Percentiles rank a stretch among this genome's conserved stretches.
Evolutionary conservation across 495 filamentous ascomycete species (phyloP).

Genomic region (Aspergillus nidulans): DNA sequence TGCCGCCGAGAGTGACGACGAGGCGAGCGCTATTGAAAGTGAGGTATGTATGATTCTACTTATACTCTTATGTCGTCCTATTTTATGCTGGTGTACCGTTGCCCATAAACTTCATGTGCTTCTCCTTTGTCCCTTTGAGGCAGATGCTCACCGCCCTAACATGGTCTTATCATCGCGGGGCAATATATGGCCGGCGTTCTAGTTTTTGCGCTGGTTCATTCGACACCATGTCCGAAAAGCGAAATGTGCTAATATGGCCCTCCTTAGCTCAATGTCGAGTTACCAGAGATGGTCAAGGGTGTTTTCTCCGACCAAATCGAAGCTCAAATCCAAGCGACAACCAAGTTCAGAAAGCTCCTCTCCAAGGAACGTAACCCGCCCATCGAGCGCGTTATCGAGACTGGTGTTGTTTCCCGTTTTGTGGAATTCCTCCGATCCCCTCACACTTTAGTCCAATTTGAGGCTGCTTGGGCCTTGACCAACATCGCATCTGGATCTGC

Average conservation of each 20-base stretch:
- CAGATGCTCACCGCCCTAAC: slow-evolving; percentile 41
- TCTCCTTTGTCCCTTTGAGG: not conserved
- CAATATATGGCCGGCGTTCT: slow-evolving; percentile 12
- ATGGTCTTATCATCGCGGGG: not conserved
- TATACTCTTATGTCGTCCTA: slow-evolving; percentile 1
- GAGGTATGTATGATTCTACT: slow-evolving; percentile 68
- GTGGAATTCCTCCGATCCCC: slow-evolving; percentile 98
- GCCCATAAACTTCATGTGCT: not conserved
- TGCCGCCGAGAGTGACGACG: slow-evolving; percentile 95
- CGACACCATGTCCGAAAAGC: not conserved
- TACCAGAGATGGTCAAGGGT: slow-evolving; percentile 95
- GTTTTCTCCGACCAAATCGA: slow-evolving; percentile 99
- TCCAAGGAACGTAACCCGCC: slow-evolving; percentile 99
- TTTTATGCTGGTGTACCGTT: not conserved
- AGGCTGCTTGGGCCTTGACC: slow-evolving; percentile 98
- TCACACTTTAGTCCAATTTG: slow-evolving; percentile 98
- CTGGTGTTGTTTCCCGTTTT: slow-evolving; percentile 93
- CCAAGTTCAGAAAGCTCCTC: slow-evolving; percentile 95
- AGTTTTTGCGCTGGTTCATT: too few species aligned
- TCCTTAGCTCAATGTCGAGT: slow-evolving; percentile 86
- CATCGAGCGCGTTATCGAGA: slow-evolving; percentile 98
- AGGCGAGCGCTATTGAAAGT: slow-evolving; percentile 85
- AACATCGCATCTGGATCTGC: slow-evolving; percentile 99
- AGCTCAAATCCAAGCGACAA: slow-evolving; percentile 96
- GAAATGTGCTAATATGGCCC: slow-evolving; percentile 32